A percentile compares a stretch with the other conserved stretches of the same genome.
Conservation (phyloP, 1,284 basidiomycete genomes). For the Puccinia horiana region DNA sequence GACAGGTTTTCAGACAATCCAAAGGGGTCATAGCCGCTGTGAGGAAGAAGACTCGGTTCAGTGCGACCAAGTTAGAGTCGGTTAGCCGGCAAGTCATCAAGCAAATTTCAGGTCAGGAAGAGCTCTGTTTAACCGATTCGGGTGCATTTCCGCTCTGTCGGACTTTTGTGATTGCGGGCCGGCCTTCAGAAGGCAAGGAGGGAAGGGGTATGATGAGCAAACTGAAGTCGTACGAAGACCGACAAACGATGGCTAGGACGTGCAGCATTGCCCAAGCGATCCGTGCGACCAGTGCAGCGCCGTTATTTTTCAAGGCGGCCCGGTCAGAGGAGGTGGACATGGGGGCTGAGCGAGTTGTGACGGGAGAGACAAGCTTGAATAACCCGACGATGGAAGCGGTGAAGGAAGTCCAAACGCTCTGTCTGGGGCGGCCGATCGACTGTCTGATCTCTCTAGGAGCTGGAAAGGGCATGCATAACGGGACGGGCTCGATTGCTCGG, state of each 20-base stretch:
- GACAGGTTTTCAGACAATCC: slow-evolving; percentile 50
- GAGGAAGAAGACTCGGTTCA: slow-evolving; percentile 1
- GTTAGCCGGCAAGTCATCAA: slow-evolving; percentile 36
- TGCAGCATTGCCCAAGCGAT: slow-evolving; percentile 50
- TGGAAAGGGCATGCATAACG: neutral
- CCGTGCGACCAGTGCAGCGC: slow-evolving; percentile 50
- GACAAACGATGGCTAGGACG: slow-evolving; percentile 2
- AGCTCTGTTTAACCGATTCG: slow-evolving; percentile 20
- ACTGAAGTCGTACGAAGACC: slow-evolving; percentile 12
- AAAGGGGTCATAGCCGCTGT: slow-evolving; percentile 29
- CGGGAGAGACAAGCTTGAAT: neutral
- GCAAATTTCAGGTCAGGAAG: neutral
- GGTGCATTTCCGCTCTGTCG: slow-evolving; percentile 6
- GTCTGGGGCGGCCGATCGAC: slow-evolving; percentile 23
- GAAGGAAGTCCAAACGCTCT: slow-evolving; percentile 24
- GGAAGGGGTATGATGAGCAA: slow-evolving; percentile 2
- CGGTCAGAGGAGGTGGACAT: neutral
- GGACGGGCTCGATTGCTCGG: slow-evolving; percentile 22
- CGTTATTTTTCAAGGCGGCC: slow-evolving; percentile 48
- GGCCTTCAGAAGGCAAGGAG: neutral
- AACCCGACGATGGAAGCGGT: slow-evolving; percentile 40
- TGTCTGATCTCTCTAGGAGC: slow-evolving; percentile 41
- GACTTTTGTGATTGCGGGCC: slow-evolving; percentile 38
- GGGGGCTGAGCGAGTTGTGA: neutral
- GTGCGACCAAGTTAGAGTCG: slow-evolving; percentile 16